Conservation (phyloP, 2,329 filamentous ascomycete species). For the Acrocalymma vagum region DNA sequence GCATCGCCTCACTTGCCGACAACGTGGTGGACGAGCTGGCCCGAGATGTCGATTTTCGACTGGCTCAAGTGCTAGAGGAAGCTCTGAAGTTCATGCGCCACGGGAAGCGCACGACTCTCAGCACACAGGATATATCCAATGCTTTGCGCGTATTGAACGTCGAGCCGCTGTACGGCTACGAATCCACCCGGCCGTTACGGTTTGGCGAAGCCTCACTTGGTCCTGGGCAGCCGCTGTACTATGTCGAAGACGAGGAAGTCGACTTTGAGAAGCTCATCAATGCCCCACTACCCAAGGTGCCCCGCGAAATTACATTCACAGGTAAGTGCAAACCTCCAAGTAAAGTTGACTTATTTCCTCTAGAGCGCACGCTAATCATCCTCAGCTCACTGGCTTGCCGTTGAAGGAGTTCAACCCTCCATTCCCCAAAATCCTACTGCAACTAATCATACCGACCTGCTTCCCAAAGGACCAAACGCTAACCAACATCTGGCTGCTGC, state of each 20-base stretch:
- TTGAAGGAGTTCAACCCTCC: slow-evolving; percentile 95
- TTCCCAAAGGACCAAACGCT: slow-evolving; percentile 88
- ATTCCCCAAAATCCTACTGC: slow-evolving; percentile 96
- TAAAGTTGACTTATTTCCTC: slow-evolving; percentile 9
- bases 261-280: slow-evolving; percentile 99
- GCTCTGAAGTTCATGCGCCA: slow-evolving; percentile 96
- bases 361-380: too few species aligned
- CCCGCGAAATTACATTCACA: slow-evolving; percentile 90
- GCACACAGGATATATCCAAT: slow-evolving; percentile 87
- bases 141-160: slow-evolving; percentile 88
- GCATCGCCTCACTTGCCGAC: slow-evolving; percentile 80
- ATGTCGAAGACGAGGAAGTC: slow-evolving; percentile 97
- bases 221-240: slow-evolving; percentile 92
- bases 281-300: slow-evolving; percentile 91
- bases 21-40: slow-evolving; percentile 88
- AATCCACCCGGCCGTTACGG: slow-evolving; percentile 84
- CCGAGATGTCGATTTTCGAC: slow-evolving; percentile 93
- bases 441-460: slow-evolving; percentile 83
- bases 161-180: slow-evolving; percentile 95
- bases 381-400: slow-evolving; percentile 92
- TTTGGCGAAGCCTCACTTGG: slow-evolving; percentile 95
- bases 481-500: slow-evolving; percentile 86
- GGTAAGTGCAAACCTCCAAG: slow-evolving; percentile 60
- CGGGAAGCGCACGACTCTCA: slow-evolving; percentile 83
- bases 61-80: slow-evolving; percentile 93